Evolutionary conservation across 345 rosid genomes (phyloP), one percentile per base, ranked within the genome.

Genomic region (Kernera saxatilis): DNA sequence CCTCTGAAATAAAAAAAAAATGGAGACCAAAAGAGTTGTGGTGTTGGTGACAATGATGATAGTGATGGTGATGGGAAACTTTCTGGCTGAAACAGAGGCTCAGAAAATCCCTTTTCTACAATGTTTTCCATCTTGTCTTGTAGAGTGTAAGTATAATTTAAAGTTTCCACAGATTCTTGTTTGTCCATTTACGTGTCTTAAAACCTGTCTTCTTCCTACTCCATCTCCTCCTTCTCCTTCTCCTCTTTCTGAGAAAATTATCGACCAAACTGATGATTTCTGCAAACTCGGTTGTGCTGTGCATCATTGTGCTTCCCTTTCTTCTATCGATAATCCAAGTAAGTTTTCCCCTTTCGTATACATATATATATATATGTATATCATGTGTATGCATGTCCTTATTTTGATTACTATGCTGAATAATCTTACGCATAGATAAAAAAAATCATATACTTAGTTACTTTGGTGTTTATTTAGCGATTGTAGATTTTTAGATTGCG

Each of bases 261-360:
- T 65, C 25, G 48, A 65, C 11, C 15, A 65, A 50, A 67, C 50
- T 52, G 6, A 39, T 37, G 61, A 14, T 5, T 66, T 51, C 21
- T 66, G 70, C 15, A 66, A 36, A 51, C 14, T 66, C 12, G 37
- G 49, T 25, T 66, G 60, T 66, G 25, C 61, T 55, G 25, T 32
- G 9, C 3, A 18, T 32, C 26, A 19, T 18, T 55, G 61, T 55
- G 61, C 61, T 55, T 32, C 61, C 15, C 15, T 55, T 32, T 55
- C 41, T 2, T 9, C 61, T 11, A 11, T 32, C 41, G 14, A 17
- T 11, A 37, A 57, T 57, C 63, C 63, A 35, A 57, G 63, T 35
- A 35, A 56, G 43, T 33, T 35, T 19, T 21, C 43, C 3, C 25
- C 11, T 55, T 55, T 19, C 23, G 7, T 30, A 11, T 10, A 32